Percentiles rank a stretch among this genome's conserved stretches.
phyloP scores from a whole-genome alignment of 2,329 filamentous ascomycete genomes.

The Botryotinia narcissicola region DNA sequence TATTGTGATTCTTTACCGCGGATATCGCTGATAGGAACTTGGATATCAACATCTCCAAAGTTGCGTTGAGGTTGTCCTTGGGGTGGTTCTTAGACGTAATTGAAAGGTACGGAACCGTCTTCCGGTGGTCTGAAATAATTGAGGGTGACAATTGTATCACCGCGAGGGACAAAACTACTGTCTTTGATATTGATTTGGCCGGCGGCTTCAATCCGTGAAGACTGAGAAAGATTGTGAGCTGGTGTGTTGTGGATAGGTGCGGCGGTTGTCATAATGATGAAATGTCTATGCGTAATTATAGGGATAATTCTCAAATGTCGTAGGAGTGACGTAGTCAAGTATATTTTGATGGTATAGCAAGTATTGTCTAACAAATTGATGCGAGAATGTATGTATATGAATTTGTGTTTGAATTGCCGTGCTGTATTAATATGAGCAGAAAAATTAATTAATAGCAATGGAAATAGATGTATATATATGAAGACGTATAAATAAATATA shows the following conservation, averaged over 20 bases:
- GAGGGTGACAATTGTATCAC: constrained; percentile 49
- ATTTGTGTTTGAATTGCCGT: not conserved
- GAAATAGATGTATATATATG: not conserved
- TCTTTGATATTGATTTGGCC: constrained; percentile 19
- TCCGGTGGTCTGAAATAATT: constrained; percentile 54
- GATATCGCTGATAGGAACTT: constrained; percentile 62
- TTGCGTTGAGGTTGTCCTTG: constrained; percentile 35
- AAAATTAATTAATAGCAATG: not conserved
- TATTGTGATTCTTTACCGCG: constrained; percentile 67
- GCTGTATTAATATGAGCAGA: not conserved
- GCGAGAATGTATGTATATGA: not conserved
- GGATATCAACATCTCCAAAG: constrained; percentile 33
- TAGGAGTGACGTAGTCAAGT: not conserved
- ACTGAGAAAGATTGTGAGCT: constrained; percentile 42
- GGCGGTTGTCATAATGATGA: constrained; percentile 43
- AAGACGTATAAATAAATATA: not conserved
- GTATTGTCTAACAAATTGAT: not conserved
- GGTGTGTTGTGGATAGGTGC: constrained; percentile 41
- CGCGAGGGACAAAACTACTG: constrained; percentile 44
- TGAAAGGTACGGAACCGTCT: constrained; percentile 53
- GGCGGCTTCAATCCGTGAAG: constrained; percentile 31
- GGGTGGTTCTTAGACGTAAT: constrained; percentile 49
- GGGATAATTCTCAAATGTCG: constrained; percentile 10
- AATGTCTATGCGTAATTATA: not conserved
- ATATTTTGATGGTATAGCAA: not conserved